Percentiles rank a stretch among this genome's conserved stretches.
Conservation (phyloP, 495 filamentous ascomycete species). For the Penicillium bovifimosum region DNA sequence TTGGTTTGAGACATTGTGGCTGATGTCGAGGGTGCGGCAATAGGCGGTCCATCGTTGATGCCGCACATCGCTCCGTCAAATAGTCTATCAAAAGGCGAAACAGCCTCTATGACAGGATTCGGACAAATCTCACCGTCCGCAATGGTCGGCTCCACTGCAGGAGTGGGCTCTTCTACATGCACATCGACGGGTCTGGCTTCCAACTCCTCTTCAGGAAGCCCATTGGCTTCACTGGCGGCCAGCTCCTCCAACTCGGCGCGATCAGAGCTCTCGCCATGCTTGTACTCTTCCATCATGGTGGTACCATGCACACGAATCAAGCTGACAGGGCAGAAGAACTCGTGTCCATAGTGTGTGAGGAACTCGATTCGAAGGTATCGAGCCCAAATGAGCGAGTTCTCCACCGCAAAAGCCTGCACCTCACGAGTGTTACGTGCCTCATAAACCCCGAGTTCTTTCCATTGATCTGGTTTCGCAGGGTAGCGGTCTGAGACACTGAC, state of each 20-base stretch:
- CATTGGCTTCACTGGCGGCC: conserved; percentile 33
- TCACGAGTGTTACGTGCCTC: conserved; percentile 88
- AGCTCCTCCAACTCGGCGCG: conserved; percentile 50
- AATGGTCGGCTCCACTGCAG: not conserved
- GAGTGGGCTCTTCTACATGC: not conserved
- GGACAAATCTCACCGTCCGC: conserved; percentile 14
- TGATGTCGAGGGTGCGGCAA: conserved; percentile 4
- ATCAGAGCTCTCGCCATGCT: conserved; percentile 64
- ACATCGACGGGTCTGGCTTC: conserved; percentile 5
- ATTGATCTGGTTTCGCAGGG: conserved; percentile 85
- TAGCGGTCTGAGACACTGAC: conserved; percentile 90
- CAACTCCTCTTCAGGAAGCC: conserved; percentile 11
- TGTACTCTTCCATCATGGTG: conserved; percentile 91
- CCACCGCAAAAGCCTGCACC: conserved; percentile 87
- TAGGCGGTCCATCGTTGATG: conserved; percentile 12
- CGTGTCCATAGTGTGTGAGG: conserved; percentile 87
- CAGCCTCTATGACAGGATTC: conserved; percentile 11
- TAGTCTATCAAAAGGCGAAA: conserved; percentile 11
- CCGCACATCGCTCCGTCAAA: conserved; percentile 14
- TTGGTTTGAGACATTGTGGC: conserved; percentile 4
- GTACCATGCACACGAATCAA: conserved; percentile 89
- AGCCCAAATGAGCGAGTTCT: conserved; percentile 93
- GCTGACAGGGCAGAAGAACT: conserved; percentile 93
- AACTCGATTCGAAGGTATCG: conserved; percentile 89
- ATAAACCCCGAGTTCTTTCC: conserved; percentile 83